Conservation (phyloP, 768 basidiomycete species). For the Flagelloscypha sp. region DNA sequence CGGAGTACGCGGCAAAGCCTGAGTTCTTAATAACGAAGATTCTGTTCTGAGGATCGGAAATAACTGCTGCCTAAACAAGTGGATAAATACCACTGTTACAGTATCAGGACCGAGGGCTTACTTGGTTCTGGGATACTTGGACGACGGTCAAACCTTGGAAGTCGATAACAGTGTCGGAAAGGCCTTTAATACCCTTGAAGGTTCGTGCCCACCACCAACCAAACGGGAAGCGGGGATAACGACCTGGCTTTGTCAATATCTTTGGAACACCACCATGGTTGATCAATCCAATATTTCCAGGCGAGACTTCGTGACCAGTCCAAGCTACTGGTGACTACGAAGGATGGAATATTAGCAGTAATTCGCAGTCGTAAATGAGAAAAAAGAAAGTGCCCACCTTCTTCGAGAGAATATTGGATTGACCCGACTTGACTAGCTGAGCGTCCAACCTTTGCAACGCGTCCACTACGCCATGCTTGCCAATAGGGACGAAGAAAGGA, state of each 20-base stretch:
- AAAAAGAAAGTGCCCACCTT: constrained; percentile 33
- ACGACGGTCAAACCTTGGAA: constrained; percentile 78
- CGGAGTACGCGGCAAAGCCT: constrained; percentile 70
- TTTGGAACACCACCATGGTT: constrained; percentile 81
- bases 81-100: neutral
- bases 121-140: constrained; percentile 81
- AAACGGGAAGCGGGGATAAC: constrained; percentile 68
- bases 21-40: constrained; percentile 75
- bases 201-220: constrained; percentile 80
- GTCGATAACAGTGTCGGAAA: constrained; percentile 76
- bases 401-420: constrained; percentile 50
- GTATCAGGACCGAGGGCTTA: constrained; percentile 5
- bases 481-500: constrained; percentile 66
- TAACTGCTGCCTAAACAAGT: constrained; percentile 53
- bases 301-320: constrained; percentile 64
- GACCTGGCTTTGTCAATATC: constrained; percentile 63
- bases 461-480: constrained; percentile 53
- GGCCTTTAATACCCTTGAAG: constrained; percentile 62
- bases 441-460: constrained; percentile 65
- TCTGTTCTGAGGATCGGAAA: constrained; percentile 72
- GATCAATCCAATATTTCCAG: constrained; percentile 66
- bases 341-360: neutral
- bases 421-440: constrained; percentile 53
- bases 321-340: constrained; percentile 51
- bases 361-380: neutral